Evolutionary conservation across 2,329 filamentous ascomycete species (phyloP), one percentile per base, ranked within the genome.

Genomic region (Talaromyces piceae): DNA sequence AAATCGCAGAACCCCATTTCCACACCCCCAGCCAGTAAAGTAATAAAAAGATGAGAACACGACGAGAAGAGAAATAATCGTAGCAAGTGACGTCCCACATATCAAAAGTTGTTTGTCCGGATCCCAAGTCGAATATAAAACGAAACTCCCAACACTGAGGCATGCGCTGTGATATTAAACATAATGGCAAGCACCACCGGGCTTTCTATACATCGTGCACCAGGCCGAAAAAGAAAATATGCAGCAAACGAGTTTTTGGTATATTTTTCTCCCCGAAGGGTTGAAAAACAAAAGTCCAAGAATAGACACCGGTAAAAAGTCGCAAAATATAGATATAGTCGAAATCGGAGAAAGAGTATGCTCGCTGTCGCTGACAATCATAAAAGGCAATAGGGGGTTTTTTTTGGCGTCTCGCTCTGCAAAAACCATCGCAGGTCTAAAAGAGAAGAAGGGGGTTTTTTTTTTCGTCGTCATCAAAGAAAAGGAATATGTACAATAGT

Each of bases 331-430:
- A 33, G 58, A 58, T 55, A 55, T 54, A 58, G 41, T 41, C 31
- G 37, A 51, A 45, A 63, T n/a, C n/a, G n/a, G n/a, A n/a, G n/a
- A n/a, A n/a, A n/a, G n/a, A n/a, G n/a, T n/a, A 63, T 67, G 61
- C 62, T 66, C 67, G 66, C 66, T 66, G 66, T 68, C 67, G 67
- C 67, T 69, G 66, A 61, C 58, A 65, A 67, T 61, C 60, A 61
- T 58, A 67, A 50, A 56, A 56, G 56, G n/a, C n/a, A n/a, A n/a
- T n/a, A n/a, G n/a, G n/a, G n/a, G 57, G 58, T 59, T 61, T 59
- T 59, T 58, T 62, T 61, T 62, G 57, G 53, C 61, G 63, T 63
- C 63, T 53, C 41, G 48, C 31, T 45, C 20, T 51, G 53, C 25
- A 56, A 47, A 28, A 41, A 47, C 43, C 39, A 49, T 51, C 51